phyloP scores from a whole-genome alignment of 495 filamentous ascomycete species.

The Aspergillus sclerotiicarbonarius region DNA sequence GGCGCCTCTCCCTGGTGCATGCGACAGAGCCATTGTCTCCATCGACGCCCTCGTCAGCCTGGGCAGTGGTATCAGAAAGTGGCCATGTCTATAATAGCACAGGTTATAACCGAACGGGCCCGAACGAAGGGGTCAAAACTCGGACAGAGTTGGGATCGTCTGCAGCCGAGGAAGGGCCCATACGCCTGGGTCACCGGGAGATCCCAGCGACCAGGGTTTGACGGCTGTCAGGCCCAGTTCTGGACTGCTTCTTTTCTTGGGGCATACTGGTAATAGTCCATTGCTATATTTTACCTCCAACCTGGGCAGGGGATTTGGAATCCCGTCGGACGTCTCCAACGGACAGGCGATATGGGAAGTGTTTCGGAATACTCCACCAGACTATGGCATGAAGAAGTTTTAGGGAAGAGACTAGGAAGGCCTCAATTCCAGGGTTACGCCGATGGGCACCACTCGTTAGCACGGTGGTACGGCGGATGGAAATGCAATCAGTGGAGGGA shows the following conservation, averaged over 20 bases:
- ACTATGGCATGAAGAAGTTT: constrained; percentile 6
- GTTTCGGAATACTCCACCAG: constrained; percentile 7
- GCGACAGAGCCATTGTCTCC: background rate
- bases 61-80: background rate
- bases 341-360: constrained; percentile 9
- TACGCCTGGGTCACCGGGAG: constrained; percentile 30
- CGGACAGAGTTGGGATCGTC: constrained; percentile 27
- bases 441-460: background rate
- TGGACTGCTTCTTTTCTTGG: constrained; percentile 18
- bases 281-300: background rate
- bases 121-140: constrained; percentile 16
- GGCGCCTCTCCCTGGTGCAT: background rate
- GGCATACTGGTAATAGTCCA: constrained; percentile 6
- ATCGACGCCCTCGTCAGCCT: background rate
- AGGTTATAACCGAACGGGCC: constrained; percentile 4
- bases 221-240: constrained; percentile 34
- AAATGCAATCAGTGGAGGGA: background rate
- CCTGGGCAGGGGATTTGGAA: constrained; percentile 17
- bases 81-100: background rate
- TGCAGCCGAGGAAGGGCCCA: constrained; percentile 29
- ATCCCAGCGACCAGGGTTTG: constrained; percentile 38
- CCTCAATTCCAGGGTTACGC: background rate
- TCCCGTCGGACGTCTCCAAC: constrained; percentile 18
- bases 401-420: constrained; percentile 1
- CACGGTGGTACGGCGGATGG: background rate